Conservation (phyloP, 345 rosid species). For the Sisymbrium altissimum region DNA sequence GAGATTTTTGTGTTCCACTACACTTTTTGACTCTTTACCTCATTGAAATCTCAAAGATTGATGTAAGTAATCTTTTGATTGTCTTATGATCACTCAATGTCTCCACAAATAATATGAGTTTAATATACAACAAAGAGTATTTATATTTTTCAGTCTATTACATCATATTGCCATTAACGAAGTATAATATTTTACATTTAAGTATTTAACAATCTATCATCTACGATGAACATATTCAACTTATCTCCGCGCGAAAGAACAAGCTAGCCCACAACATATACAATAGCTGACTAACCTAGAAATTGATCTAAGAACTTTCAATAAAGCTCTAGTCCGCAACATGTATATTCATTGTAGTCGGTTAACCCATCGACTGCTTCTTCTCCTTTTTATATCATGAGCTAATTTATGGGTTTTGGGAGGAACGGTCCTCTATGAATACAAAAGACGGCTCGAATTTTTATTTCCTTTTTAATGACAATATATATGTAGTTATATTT, state of each 20-base stretch:
- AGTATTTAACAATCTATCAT: background rate
- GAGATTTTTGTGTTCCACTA: slow-evolving; percentile 29
- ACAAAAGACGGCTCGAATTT: background rate
- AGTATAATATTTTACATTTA: background rate
- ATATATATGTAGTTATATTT: background rate
- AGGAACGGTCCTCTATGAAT: background rate
- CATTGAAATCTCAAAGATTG: slow-evolving; percentile 32
- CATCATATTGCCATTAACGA: background rate
- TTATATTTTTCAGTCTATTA: background rate
- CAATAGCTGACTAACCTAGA: background rate
- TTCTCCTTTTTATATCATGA: background rate
- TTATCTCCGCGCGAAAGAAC: background rate
- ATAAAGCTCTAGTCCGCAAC: background rate
- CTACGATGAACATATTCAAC: background rate
- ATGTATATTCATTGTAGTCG: background rate
- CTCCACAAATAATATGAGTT: slow-evolving; percentile 2
- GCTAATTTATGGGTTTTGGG: background rate
- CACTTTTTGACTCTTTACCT: slow-evolving; percentile 35
- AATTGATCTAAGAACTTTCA: background rate
- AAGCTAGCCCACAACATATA: background rate
- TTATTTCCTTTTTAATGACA: background rate
- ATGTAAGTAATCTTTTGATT: slow-evolving; percentile 16
- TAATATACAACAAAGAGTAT: background rate
- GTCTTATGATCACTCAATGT: slow-evolving; percentile 24
- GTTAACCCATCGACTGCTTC: background rate